Evolutionary conservation across 441 rosid genomes (phyloP).

Genomic region (Breynia disticha): DNA sequence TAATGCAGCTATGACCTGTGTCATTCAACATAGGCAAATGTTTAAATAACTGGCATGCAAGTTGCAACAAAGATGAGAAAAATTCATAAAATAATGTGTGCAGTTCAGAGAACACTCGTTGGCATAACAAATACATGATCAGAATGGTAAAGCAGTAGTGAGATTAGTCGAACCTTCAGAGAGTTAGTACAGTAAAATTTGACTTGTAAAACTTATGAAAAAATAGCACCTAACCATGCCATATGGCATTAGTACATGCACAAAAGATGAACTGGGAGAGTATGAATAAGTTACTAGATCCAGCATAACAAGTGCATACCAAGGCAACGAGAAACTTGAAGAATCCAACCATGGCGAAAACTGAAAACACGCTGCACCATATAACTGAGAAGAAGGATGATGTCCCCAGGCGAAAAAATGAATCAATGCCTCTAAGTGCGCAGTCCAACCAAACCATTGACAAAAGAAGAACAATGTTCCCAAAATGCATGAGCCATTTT

Average conservation of each 20-base stretch:
- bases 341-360: constrained; percentile 68
- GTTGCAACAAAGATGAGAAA: constrained; percentile 10
- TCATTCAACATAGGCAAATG: constrained; percentile 12
- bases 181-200: too few species aligned
- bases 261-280: neutral
- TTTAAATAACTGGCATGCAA: too few species aligned
- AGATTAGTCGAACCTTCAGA: too few species aligned
- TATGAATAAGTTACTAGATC: constrained; percentile 1
- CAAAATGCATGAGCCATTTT: constrained; percentile 58
- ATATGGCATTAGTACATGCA: neutral
- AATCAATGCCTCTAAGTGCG: constrained; percentile 75
- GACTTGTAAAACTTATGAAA: too few species aligned
- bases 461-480: constrained; percentile 62
- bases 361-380: constrained; percentile 87
- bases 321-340: constrained; percentile 44
- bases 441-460: constrained; percentile 86
- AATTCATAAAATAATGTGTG: constrained; percentile 1
- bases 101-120: neutral
- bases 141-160: too few species aligned
- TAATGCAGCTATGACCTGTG: constrained; percentile 56
- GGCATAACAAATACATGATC: too few species aligned
- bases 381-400: constrained; percentile 67
- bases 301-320: constrained; percentile 37
- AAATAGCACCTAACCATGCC: neutral
- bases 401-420: constrained; percentile 81